Conservation (phyloP, 73 alveolate genomes). For the Paramecium sonneborni region DNA sequence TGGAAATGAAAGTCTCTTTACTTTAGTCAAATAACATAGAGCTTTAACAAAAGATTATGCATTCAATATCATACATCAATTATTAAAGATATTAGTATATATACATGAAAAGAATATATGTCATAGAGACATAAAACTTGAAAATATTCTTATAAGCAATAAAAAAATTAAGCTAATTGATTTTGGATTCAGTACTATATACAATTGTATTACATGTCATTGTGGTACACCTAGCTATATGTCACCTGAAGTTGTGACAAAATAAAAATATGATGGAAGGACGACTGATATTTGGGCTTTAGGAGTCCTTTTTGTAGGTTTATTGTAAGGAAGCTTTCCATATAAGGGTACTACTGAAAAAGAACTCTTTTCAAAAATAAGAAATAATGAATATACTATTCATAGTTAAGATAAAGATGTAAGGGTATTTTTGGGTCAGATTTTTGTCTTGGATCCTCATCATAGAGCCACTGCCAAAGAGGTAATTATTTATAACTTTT, state of each 20-base stretch:
- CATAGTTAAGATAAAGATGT: background rate
- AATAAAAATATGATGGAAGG: constrained; percentile 87
- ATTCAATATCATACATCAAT: background rate
- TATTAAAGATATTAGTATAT: background rate
- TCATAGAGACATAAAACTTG: constrained; percentile 63
- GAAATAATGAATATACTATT: constrained; percentile 1
- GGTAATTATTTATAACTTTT: constrained; percentile 12
- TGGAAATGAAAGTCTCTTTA: constrained; percentile 32
- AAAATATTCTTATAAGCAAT: constrained; percentile 53
- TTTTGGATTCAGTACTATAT: constrained; percentile 54
- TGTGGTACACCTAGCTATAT: constrained; percentile 98
- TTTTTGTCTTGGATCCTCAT: constrained; percentile 41
- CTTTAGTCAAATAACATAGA: constrained; percentile 6
- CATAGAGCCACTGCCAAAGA: constrained; percentile 34
- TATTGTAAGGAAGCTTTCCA: constrained; percentile 90
- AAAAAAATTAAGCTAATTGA: constrained; percentile 49
- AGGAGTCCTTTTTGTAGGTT: constrained; percentile 92
- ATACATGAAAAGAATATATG: constrained; percentile 50
- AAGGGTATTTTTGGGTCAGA: background rate
- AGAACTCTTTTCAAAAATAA: constrained; percentile 84
- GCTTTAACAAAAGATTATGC: background rate
- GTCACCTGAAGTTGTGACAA: constrained; percentile 97
- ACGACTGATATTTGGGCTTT: constrained; percentile 96
- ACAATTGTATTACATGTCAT: constrained; percentile 24
- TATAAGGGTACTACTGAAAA: constrained; percentile 89